phyloP scores from a whole-genome alignment of 495 filamentous ascomycete genomes.

The Annulohypoxylon stygium region DNA sequence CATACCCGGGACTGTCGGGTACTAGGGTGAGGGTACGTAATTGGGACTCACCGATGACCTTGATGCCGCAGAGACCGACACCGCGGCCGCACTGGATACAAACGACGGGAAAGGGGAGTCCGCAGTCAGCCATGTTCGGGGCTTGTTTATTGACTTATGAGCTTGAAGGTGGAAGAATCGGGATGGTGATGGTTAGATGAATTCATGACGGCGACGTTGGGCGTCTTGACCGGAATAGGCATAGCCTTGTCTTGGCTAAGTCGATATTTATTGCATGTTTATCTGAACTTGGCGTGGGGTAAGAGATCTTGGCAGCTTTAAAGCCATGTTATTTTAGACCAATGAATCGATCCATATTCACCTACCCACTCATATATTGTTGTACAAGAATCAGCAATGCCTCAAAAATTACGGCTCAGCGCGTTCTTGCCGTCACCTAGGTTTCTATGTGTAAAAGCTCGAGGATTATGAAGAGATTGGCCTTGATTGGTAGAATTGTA shows the following conservation, averaged over 20 bases:
- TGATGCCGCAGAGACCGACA: constrained; percentile 46
- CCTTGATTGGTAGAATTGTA: too few species aligned
- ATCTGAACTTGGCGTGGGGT: not conserved
- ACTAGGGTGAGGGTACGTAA: not conserved
- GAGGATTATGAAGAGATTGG: too few species aligned
- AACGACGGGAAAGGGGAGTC: constrained; percentile 46
- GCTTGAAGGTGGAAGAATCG: constrained; percentile 53
- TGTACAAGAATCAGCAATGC: too few species aligned
- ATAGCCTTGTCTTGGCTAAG: constrained; percentile 22
- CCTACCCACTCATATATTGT: too few species aligned
- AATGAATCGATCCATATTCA: too few species aligned
- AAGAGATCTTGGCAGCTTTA: not conserved
- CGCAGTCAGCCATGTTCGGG: constrained; percentile 43
- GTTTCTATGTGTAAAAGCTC: too few species aligned
- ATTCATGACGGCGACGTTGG: constrained; percentile 73
- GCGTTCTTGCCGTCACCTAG: too few species aligned
- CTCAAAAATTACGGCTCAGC: too few species aligned
- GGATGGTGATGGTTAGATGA: constrained; percentile 72
- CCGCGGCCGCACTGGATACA: constrained; percentile 46
- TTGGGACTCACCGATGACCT: constrained; percentile 41
- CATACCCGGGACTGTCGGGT: not conserved
- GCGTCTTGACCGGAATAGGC: constrained; percentile 65
- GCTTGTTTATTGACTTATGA: constrained; percentile 28
- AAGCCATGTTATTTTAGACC: too few species aligned
- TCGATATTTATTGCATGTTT: constrained; percentile 1